phyloP scores from a whole-genome alignment of 495 filamentous ascomycete species.

The Penicillium coffeae region DNA sequence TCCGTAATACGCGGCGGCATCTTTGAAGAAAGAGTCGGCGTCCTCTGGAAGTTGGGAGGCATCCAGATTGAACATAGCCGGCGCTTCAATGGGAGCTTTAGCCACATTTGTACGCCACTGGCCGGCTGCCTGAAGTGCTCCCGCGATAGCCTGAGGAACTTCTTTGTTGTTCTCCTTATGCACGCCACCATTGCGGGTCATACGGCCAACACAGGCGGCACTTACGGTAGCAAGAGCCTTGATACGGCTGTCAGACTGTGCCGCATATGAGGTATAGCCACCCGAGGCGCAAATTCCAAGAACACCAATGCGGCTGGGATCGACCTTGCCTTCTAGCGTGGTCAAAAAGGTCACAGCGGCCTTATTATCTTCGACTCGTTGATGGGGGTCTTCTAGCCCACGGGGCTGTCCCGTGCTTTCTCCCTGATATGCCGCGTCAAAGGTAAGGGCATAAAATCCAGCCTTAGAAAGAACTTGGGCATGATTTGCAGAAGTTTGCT shows the following conservation, averaged over 20 bases:
- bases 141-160: neutral
- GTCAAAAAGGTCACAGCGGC: neutral
- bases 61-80: too few species aligned
- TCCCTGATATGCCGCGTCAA: slow-evolving; percentile 1
- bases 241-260: neutral
- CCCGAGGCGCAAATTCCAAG: slow-evolving; percentile 1
- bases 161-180: neutral
- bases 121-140: neutral
- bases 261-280: neutral
- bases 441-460: neutral
- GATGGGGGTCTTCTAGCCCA: neutral
- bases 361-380: neutral
- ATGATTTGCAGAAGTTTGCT: neutral
- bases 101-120: neutral
- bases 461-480: neutral
- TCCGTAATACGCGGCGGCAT: neutral
- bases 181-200: neutral
- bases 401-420: neutral
- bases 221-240: neutral
- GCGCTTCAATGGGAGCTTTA: neutral
- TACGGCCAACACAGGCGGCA: neutral
- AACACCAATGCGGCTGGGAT: neutral
- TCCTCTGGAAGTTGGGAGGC: neutral
- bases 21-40: too few species aligned
- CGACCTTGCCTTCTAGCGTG: neutral